Conservation (phyloP, 116 monocot genomes). For the Posidonia oceanica region DNA sequence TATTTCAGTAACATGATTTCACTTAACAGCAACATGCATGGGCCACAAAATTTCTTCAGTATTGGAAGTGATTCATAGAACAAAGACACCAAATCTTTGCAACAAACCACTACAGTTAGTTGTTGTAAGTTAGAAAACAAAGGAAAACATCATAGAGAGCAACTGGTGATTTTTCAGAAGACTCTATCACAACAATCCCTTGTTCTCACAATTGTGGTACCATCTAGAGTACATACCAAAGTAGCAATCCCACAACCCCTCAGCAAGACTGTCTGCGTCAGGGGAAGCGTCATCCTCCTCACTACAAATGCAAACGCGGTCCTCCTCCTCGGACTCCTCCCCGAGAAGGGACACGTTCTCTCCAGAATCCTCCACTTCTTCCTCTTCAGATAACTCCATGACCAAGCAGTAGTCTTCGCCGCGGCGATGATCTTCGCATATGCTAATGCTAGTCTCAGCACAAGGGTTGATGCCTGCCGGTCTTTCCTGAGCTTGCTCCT, state of each 20-base stretch:
- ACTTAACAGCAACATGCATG: no score
- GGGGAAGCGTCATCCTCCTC: background rate
- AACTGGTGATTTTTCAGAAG: no score
- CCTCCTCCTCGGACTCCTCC: background rate
- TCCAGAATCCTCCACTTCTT: background rate
- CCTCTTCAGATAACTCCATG: background rate
- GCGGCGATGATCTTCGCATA: background rate
- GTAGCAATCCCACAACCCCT: conserved; percentile 10
- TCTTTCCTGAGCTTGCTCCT: background rate
- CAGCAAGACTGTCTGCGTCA: conserved; percentile 6
- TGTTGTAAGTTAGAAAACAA: no score
- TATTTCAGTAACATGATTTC: no score
- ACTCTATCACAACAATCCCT: background rate
- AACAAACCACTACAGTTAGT: no score
- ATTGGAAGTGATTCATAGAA: no score
- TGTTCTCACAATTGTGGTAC: background rate
- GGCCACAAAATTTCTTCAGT: no score
- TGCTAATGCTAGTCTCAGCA: background rate
- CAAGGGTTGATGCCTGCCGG: background rate
- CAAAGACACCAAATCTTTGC: no score
- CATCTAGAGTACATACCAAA: conserved; percentile 8
- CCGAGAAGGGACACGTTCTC: background rate
- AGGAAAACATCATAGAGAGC: no score
- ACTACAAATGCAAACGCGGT: background rate
- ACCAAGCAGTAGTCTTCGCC: background rate